Percentiles rank a stretch among this genome's conserved stretches.
Conservation (phyloP, 2,329 filamentous ascomycete species). For the Teratosphaeria destructans region DNA sequence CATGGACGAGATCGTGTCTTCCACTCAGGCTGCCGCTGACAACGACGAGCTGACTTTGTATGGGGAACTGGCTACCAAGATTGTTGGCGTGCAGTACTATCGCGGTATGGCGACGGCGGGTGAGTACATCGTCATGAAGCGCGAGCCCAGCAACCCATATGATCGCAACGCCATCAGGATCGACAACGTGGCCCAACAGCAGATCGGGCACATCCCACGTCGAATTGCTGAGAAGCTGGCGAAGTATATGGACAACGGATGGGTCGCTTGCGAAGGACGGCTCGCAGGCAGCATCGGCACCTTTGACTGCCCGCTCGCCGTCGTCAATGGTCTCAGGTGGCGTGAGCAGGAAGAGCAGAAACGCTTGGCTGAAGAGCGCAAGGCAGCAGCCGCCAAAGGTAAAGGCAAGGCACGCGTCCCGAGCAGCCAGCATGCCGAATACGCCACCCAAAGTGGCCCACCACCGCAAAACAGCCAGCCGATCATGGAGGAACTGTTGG, state of each 20-base stretch:
- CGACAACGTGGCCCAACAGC: constrained; percentile 61
- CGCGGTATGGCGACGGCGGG: constrained; percentile 50
- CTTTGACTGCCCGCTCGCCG: constrained; percentile 62
- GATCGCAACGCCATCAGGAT: constrained; percentile 70
- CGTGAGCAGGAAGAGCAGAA: constrained; percentile 17
- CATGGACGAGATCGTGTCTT: constrained; percentile 21
- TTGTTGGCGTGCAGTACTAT: constrained; percentile 55
- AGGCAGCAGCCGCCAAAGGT: constrained; percentile 13
- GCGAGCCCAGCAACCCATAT: constrained; percentile 55
- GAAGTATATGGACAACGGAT: constrained; percentile 52
- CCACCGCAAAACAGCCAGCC: constrained; percentile 17
- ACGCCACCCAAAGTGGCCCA: constrained; percentile 10
- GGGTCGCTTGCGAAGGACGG: constrained; percentile 56
- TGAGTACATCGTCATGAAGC: constrained; percentile 51
- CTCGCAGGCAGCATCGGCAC: constrained; percentile 55
- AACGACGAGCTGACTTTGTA: constrained; percentile 19
- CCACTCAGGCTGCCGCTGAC: constrained; percentile 20
- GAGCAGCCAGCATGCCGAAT: constrained; percentile 4
- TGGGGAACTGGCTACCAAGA: constrained; percentile 40
- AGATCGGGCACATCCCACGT: constrained; percentile 71
- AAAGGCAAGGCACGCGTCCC: constrained; percentile 4
- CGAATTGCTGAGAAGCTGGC: constrained; percentile 60
- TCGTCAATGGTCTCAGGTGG: constrained; percentile 41
- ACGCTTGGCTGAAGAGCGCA: constrained; percentile 16
- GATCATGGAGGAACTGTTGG: constrained; percentile 54